Evolutionary conservation across 306 rosid genomes (phyloP), one percentile per base, ranked within the genome.

Genomic region (Cucurbita moschata): DNA sequence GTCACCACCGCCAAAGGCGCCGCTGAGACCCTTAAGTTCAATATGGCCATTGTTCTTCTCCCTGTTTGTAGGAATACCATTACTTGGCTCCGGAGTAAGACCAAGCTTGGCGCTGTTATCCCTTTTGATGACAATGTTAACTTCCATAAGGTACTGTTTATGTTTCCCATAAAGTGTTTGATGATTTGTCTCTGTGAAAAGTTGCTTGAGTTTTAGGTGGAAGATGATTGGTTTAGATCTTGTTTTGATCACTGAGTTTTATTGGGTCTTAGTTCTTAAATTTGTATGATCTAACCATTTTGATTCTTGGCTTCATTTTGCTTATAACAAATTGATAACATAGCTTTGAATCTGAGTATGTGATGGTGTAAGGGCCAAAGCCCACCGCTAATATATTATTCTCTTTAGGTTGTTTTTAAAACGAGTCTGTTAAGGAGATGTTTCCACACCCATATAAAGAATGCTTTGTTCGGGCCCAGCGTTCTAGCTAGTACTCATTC

Each of bases 91-190:
- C 77, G 97, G 14, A 90, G 80, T 82, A 83, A 66, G 62, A 88
- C 97, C 86, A 85, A 82, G 77, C 64, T 90, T 15, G 97, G 98
- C n/a, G 9, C 19, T 6, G 76, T 76, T 4, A 82, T 94, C 55
- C 96, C 96, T 19, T 90, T 90, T 69, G 96, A 94, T 71, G 97
- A 94, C 81, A 90, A 90, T 66, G 87, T 90, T 49, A 94, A 94
- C 39, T 94, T 94, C 71, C 98, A 90, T 65, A 89, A 94, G 95
- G 94, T 89, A 79, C 37, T 5, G 56, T 18, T 54, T 1, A 10
- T 16, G 40, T 21, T 39, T 7, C 19, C 4, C 50, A 10, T 43
- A 16, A 19, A 1, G 40, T 38, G 70, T 57, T 72, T 39, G 38
- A 50, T 59, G 6, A 21, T 76, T 57, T 14, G 12, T 43, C 71